A percentile compares a stretch with the other conserved stretches of the same genome.
Conservation (phyloP, 805 yeast species). For the Pichia ethanolica region DNA sequence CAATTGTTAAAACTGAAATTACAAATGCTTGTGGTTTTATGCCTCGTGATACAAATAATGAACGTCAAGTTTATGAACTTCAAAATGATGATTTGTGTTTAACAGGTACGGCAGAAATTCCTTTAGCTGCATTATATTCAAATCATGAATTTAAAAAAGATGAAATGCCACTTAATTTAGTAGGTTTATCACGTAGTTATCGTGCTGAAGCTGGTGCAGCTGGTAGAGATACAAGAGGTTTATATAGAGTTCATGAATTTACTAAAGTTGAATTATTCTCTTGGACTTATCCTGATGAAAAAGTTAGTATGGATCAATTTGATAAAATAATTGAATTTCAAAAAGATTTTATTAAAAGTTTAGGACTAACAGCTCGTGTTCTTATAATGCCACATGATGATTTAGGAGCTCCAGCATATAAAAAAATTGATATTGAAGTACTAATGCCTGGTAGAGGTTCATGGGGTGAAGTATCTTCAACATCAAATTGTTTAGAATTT, state of each 20-base stretch:
- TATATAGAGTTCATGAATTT: slow-evolving; percentile 93
- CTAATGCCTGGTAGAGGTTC: slow-evolving; percentile 95
- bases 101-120: slow-evolving; percentile 94
- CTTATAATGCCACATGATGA: slow-evolving; percentile 86
- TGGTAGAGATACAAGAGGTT: slow-evolving; percentile 85
- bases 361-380: slow-evolving; percentile 77
- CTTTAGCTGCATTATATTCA: slow-evolving; percentile 74
- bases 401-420: slow-evolving; percentile 87
- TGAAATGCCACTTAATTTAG: slow-evolving; percentile 51
- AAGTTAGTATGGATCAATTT: slow-evolving; percentile 39
- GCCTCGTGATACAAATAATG: slow-evolving; percentile 84
- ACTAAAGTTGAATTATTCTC: slow-evolving; percentile 89
- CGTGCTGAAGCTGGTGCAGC: slow-evolving; percentile 97
- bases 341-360: slow-evolving; percentile 47
- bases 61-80: slow-evolving; percentile 74
- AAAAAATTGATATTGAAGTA: slow-evolving; percentile 90
- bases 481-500: slow-evolving; percentile 88
- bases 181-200: slow-evolving; percentile 79
- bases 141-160: slow-evolving; percentile 28
- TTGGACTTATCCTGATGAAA: slow-evolving; percentile 42
- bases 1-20: slow-evolving; percentile 70
- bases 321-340: slow-evolving; percentile 61
- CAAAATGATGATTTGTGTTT: slow-evolving; percentile 46
- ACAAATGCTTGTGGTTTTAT: slow-evolving; percentile 89
- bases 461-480: slow-evolving; percentile 90